Evolutionary conservation across 225 moss, liverwort and hornwort species (phyloP).

Genomic region (Bryoerythrophyllum caledonicum): DNA sequence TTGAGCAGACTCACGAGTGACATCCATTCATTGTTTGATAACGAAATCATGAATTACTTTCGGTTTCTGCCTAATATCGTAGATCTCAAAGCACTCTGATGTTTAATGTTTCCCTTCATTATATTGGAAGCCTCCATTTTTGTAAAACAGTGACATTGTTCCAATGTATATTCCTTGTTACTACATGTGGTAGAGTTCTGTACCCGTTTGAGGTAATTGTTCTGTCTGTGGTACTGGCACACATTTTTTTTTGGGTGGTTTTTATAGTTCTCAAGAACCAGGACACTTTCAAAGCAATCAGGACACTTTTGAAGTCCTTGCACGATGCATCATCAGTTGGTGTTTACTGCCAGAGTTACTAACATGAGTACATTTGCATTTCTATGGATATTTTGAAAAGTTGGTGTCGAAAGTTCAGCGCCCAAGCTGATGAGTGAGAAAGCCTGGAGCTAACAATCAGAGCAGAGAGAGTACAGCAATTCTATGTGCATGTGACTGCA

Average conservation of each 20-base stretch:
- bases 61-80: too few relatives aligned
- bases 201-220: neutral
- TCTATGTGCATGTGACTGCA: neutral
- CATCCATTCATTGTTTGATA: neutral
- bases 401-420: neutral
- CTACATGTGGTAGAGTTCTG: neutral
- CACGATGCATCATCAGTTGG: neutral
- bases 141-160: neutral
- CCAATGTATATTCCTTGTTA: neutral
- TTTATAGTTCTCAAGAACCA: neutral
- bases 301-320: neutral
- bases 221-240: neutral
- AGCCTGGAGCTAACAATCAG: neutral
- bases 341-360: neutral
- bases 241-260: too few relatives aligned
- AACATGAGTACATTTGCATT: neutral
- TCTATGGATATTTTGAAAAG: neutral
- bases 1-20: neutral
- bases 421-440: neutral
- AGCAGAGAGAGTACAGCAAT: neutral
- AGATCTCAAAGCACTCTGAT: neutral
- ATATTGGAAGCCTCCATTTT: neutral
- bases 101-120: neutral
- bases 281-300: neutral
- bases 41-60: neutral